Evolutionary conservation across 352 stramenopile species (phyloP), one percentile per base, ranked within the genome.

Genomic region (Aphanomyces astaci): DNA sequence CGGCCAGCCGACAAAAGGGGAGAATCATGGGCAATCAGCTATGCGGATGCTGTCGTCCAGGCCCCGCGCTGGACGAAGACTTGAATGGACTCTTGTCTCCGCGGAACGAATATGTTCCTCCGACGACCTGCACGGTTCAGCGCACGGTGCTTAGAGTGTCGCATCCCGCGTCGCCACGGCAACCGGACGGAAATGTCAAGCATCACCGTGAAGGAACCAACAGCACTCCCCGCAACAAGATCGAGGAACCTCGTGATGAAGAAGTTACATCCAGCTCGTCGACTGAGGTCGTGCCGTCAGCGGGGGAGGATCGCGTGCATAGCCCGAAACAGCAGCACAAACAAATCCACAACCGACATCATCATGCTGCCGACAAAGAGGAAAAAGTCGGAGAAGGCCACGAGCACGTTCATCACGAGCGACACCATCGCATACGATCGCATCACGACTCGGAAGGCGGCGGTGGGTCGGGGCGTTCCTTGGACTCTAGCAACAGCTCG

Each of bases 61-160:
- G 30, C 9, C 36, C 36, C 7, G 3, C 56, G 32, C 25, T 19
- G 2, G 40, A 53, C 25, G 51, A 68, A 43, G 46, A 25, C 30
- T 30, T 59, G 25, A 33, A 59, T 25, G 13, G 7, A 28, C 46
- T 68, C 27, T 32, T 68, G 51, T 43, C n/a, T 25, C 62, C 62
- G 17, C 22, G 62, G 22, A 68, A 68, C 24, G 62, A 57, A 33
- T 68, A 68, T 22, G 46, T 68, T 32, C 62, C 62, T 3, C 56
- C 56, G 27, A 32, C 56, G 11, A 53, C 56, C n/a, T 64, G n/a
- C 19, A 64, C 36, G n/a, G 30, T 64, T 4, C 24, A 22, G 43
- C 56, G 56, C 27, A 64, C 56, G 36, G 17, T 64, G n/a, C 56
- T 64, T 31, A 64, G 49, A 31, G 55, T 64, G 3, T 10, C 33